Percentiles rank a stretch among this genome's conserved stretches.
These are phyloP conservation scores for Vaccinium macrocarpon DNA, from an alignment of 148 eudicot species.

Conservation along the genomic window DNA sequence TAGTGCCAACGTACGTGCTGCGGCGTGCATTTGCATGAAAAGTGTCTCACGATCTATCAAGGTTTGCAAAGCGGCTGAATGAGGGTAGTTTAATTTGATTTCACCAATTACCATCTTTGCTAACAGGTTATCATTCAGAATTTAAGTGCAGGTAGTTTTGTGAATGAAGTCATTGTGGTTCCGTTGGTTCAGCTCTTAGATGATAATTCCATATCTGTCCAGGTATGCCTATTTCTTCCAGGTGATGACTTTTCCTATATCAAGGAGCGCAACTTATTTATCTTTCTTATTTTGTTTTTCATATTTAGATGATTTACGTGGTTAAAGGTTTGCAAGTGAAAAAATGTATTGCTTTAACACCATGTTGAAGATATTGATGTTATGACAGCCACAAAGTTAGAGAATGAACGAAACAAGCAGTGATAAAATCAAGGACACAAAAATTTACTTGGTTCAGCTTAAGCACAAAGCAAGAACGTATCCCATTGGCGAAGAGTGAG, in stretches of 20 bases:
- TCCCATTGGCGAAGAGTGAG: too few species aligned
- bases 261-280: not conserved
- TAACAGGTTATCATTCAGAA: conserved; percentile 52
- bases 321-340: not conserved
- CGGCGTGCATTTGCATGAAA: conserved; percentile 82
- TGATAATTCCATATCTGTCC: conserved; percentile 61
- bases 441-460: too few species aligned
- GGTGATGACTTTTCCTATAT: not conserved
- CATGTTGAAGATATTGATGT: not conserved
- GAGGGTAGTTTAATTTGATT: conserved; percentile 27
- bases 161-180: conserved; percentile 51
- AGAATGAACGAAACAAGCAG: too few species aligned
- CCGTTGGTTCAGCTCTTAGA: conserved; percentile 69
- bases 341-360: not conserved
- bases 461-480: too few species aligned
- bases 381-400: too few species aligned
- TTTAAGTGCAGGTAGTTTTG: conserved; percentile 88
- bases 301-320: not conserved
- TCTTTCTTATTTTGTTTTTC: not conserved
- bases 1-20: conserved; percentile 67
- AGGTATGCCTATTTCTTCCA: conserved; percentile 42
- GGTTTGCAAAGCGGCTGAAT: conserved; percentile 41
- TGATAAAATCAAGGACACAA: too few species aligned
- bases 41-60: conserved; percentile 89
- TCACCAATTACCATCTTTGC: conserved; percentile 7